Evolutionary conservation across 2,329 filamentous ascomycete genomes (phyloP).

Genomic region (Penicillium sp.): DNA sequence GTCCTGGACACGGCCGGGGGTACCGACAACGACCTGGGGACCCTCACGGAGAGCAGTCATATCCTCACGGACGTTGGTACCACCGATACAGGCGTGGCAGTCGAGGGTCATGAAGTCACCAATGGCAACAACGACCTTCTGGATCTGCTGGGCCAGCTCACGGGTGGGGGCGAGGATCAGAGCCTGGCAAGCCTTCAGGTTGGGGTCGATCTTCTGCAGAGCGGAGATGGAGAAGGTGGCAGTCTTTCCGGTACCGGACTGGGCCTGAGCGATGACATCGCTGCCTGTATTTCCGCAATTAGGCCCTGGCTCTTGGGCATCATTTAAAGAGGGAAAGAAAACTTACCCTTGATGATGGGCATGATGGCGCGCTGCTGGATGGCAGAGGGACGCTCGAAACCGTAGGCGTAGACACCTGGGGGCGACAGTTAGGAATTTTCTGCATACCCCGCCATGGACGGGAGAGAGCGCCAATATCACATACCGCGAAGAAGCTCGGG

Average conservation of each 20-base stretch:
- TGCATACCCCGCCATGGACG: conserved; percentile 27
- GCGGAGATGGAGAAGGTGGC: conserved; percentile 99
- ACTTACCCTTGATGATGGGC: conserved; percentile 98
- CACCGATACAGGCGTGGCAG: conserved; percentile 97
- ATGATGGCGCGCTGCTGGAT: conserved; percentile 99
- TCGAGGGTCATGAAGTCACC: conserved; percentile 99
- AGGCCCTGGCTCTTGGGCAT: background rate
- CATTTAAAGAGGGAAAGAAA: background rate
- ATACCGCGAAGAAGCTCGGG: conserved; percentile 92
- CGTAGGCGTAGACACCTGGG: conserved; percentile 93
- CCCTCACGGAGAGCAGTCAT: conserved; percentile 97
- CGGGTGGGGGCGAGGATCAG: conserved; percentile 96
- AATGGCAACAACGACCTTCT: conserved; percentile 99
- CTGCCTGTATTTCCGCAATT: conserved; percentile 63
- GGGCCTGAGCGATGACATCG: conserved; percentile 99
- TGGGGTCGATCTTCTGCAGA: conserved; percentile 97
- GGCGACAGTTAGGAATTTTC: conserved; percentile 31
- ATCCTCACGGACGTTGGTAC: conserved; percentile 96
- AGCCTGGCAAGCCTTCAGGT: conserved; percentile 95
- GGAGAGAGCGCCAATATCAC: conserved; percentile 37
- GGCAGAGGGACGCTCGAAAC: conserved; percentile 99
- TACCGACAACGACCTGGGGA: conserved; percentile 96
- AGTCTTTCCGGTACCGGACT: conserved; percentile 99
- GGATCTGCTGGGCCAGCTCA: conserved; percentile 96
- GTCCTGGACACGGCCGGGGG: conserved; percentile 91